Evolutionary conservation across 2,329 filamentous ascomycete species (phyloP).

Genomic region (Claviceps humidiphila): DNA sequence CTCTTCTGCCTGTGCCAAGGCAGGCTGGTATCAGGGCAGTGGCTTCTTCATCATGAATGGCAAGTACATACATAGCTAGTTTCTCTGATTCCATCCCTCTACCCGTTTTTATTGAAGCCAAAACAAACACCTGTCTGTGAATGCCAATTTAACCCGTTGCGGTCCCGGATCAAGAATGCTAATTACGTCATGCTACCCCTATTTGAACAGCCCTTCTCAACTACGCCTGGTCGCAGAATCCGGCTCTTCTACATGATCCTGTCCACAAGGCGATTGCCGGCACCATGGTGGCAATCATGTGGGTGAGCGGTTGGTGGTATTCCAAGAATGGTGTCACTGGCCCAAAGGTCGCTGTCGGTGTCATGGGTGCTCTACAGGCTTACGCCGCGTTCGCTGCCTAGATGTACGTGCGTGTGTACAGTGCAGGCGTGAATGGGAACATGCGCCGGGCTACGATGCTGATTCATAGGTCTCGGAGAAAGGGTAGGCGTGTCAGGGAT

Average conservation of each 20-base stretch:
- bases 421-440: constrained; percentile 8
- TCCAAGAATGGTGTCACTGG: constrained; percentile 4
- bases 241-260: constrained; percentile 6
- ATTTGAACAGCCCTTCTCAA: constrained; percentile 7
- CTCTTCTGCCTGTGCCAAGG: constrained; percentile 5
- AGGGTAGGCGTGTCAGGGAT: too few species aligned
- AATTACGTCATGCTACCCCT: too few species aligned
- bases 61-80: not conserved
- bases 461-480: not conserved
- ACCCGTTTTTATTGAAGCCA: not conserved
- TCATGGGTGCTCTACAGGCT: constrained; percentile 7
- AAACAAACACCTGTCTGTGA: too few species aligned
- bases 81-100: not conserved
- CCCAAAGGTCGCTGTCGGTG: constrained; percentile 4
- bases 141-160: too few species aligned
- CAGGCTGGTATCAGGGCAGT: constrained; percentile 10
- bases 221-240: constrained; percentile 9
- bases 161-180: too few species aligned
- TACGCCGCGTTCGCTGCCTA: constrained; percentile 6
- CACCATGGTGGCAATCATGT: constrained; percentile 7
- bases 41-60: constrained; percentile 8
- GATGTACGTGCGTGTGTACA: too few species aligned
- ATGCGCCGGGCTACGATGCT: constrained; percentile 7
- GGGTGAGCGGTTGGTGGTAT: constrained; percentile 7
- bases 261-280: constrained; percentile 7